Evolutionary conservation across 192 early-diverging fungal species (phyloP).

Genomic region (Linderina pennispora): DNA sequence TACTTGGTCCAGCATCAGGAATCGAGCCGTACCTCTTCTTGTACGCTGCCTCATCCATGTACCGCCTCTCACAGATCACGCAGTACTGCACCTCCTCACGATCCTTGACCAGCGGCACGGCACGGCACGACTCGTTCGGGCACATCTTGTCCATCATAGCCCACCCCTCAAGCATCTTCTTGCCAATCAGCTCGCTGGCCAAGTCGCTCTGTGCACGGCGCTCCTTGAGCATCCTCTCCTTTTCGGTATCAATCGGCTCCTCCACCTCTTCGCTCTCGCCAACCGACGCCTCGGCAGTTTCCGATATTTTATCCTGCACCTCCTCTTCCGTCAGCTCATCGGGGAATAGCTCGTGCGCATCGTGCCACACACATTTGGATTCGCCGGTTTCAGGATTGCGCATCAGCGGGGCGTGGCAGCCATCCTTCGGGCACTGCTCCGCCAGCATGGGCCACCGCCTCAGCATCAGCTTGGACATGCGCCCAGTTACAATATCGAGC

Average conservation of each 20-base stretch:
- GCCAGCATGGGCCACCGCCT: constrained; percentile 45
- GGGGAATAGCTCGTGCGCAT: constrained; percentile 29
- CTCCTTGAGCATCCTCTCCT: background rate
- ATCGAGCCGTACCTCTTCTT: constrained; percentile 18
- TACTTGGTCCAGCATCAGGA: background rate
- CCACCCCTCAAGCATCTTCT: constrained; percentile 40
- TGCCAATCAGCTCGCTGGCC: constrained; percentile 32
- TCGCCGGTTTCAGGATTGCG: constrained; percentile 20
- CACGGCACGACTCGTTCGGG: constrained; percentile 19
- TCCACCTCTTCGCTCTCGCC: background rate
- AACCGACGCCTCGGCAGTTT: constrained; percentile 2
- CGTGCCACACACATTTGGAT: constrained; percentile 40
- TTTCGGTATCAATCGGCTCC: background rate
- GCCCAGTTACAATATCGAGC: constrained; percentile 27
- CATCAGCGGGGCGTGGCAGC: constrained; percentile 37
- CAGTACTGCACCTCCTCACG: constrained; percentile 25
- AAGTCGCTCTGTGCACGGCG: constrained; percentile 26
- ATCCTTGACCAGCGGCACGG: constrained; percentile 30
- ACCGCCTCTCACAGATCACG: constrained; percentile 26
- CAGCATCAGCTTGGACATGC: constrained; percentile 43
- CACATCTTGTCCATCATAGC: constrained; percentile 32
- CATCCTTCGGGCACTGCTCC: constrained; percentile 17
- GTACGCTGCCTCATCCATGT: constrained; percentile 36
- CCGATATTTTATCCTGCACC: constrained; percentile 1
- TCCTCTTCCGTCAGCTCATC: constrained; percentile 16